phyloP scores from a whole-genome alignment of 768 basidiomycete genomes.

The Suillus decipiens region DNA sequence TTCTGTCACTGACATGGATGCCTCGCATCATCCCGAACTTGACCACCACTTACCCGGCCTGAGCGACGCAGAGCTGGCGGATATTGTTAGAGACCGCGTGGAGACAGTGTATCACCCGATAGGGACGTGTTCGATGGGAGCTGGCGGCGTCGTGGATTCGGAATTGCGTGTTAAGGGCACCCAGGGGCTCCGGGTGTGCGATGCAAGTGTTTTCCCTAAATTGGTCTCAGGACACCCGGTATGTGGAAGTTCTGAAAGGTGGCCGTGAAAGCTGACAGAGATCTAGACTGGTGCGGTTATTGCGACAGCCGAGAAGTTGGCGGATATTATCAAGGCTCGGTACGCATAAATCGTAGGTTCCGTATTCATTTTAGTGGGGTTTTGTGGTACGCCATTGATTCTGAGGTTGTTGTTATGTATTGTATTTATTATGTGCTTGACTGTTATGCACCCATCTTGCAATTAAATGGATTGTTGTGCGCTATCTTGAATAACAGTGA shows the following conservation, averaged over 20 bases:
- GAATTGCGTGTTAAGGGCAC: slow-evolving; percentile 45
- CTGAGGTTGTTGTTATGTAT: neutral
- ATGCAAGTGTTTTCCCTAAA: slow-evolving; percentile 47
- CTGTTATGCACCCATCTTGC: neutral
- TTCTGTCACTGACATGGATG: slow-evolving; percentile 34
- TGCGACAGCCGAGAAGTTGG: slow-evolving; percentile 38
- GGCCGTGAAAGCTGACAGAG: neutral
- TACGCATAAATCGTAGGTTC: slow-evolving; percentile 9
- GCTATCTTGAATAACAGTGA: slow-evolving; percentile 15
- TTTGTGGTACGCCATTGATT: neutral
- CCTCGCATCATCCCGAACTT: slow-evolving; percentile 31
- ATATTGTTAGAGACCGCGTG: slow-evolving; percentile 33
- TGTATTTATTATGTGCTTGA: neutral
- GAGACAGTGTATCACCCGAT: slow-evolving; percentile 48
- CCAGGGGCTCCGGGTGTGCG: slow-evolving; percentile 44
- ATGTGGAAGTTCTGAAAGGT: slow-evolving; percentile 17
- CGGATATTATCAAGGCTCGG: slow-evolving; percentile 33
- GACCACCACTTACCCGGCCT: slow-evolving; percentile 39
- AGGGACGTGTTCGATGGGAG: slow-evolving; percentile 39
- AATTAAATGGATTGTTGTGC: neutral
- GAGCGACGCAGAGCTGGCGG: slow-evolving; percentile 37
- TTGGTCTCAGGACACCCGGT: slow-evolving; percentile 49
- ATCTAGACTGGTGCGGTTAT: slow-evolving; percentile 30
- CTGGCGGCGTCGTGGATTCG: slow-evolving; percentile 42
- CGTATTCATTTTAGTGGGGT: neutral